Percentiles rank a stretch among this genome's conserved stretches.
Conservation (phyloP, 2,329 filamentous ascomycete species). For the Diaporthe citri region DNA sequence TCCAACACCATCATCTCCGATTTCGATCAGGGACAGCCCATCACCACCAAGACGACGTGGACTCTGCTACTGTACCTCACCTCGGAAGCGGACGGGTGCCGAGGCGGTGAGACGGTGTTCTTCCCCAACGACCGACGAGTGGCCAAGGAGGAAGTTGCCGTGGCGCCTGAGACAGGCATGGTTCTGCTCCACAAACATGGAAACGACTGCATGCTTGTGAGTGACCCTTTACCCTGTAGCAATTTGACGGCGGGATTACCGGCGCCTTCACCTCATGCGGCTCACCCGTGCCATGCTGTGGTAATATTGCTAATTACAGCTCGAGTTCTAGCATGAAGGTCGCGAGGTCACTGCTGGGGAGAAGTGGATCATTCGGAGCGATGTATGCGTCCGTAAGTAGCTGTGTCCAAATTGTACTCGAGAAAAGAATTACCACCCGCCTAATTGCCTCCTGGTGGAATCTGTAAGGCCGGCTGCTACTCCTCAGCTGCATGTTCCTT, state of each 20-base stretch:
- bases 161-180: slow-evolving; percentile 85
- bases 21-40: slow-evolving; percentile 51
- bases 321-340: slow-evolving; percentile 68
- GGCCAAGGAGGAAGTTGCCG: slow-evolving; percentile 74
- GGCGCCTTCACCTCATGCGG: not conserved
- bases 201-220: slow-evolving; percentile 83
- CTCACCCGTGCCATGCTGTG: not conserved
- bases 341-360: slow-evolving; percentile 74
- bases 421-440: not conserved
- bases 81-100: slow-evolving; percentile 78
- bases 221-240: slow-evolving; percentile 45
- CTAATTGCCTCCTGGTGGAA: not conserved
- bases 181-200: slow-evolving; percentile 90
- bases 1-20: slow-evolving; percentile 78
- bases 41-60: slow-evolving; percentile 83
- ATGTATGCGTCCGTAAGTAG: slow-evolving; percentile 69
- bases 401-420: slow-evolving; percentile 15
- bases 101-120: slow-evolving; percentile 92
- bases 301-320: not conserved
- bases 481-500: not conserved
- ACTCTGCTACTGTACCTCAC: slow-evolving; percentile 91
- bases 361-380: slow-evolving; percentile 81
- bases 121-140: slow-evolving; percentile 77
- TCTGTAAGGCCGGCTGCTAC: no score
- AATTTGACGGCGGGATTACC: not conserved